These are phyloP conservation scores for Coemansia erecta DNA, from an alignment of 192 early-diverging fungal species.

Conservation along the genomic window DNA sequence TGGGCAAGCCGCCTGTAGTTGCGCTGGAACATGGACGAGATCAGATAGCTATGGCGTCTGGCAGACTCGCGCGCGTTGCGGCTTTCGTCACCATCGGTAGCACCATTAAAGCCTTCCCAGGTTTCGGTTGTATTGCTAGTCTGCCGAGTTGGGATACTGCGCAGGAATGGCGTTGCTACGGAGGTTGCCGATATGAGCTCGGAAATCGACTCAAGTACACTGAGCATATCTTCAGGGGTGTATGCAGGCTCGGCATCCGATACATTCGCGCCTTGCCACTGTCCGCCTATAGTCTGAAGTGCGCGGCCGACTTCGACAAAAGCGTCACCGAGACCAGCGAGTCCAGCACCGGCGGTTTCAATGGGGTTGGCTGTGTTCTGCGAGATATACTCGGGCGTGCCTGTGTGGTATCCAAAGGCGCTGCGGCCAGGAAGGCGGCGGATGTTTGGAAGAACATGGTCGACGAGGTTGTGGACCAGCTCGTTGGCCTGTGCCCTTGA, in stretches of 20 bases:
- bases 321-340: conserved; percentile 34
- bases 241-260: conserved; percentile 1
- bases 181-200: conserved; percentile 18
- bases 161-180: conserved; percentile 28
- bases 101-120: background rate
- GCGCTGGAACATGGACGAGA: background rate
- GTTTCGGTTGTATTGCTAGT: background rate
- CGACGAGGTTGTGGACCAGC: conserved; percentile 28
- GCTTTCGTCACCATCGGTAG: background rate
- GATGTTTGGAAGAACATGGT: conserved; percentile 23
- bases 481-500: conserved; percentile 39
- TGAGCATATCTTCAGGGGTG: conserved; percentile 16
- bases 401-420: conserved; percentile 15
- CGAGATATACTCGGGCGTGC: conserved; percentile 17
- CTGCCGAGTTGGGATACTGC: conserved; percentile 6
- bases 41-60: background rate
- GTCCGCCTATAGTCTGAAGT: conserved; percentile 25
- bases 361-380: conserved; percentile 16
- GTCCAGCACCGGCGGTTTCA: conserved; percentile 13
- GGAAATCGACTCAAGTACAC: conserved; percentile 10
- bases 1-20: background rate
- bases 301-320: conserved; percentile 39
- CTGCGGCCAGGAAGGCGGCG: conserved; percentile 29
- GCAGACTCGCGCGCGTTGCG: background rate
- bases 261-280: conserved; percentile 20